Percentiles rank a stretch among this genome's conserved stretches.
Evolutionary conservation across 2,329 filamentous ascomycete species (phyloP).

Genomic region (Monilinia fructicola): DNA sequence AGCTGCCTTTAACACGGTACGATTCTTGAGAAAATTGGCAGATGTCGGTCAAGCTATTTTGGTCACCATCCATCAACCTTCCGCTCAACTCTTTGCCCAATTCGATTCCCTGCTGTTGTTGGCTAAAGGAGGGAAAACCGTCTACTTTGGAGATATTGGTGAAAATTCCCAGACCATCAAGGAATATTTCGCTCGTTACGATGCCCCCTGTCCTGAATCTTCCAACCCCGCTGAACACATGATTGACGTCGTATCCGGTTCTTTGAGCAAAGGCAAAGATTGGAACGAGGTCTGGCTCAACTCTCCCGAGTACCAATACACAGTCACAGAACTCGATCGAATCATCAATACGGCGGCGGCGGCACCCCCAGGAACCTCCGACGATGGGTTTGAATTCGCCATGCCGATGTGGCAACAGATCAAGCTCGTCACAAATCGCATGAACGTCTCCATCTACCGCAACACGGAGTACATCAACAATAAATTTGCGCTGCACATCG

Average conservation of each 20-base stretch:
- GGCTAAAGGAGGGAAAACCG: slow-evolving; percentile 62
- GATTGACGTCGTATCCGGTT: slow-evolving; percentile 48
- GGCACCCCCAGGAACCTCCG: slow-evolving; percentile 39
- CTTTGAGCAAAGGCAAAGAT: slow-evolving; percentile 55
- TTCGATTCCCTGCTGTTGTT: slow-evolving; percentile 65
- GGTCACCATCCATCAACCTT: slow-evolving; percentile 57
- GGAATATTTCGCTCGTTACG: slow-evolving; percentile 58
- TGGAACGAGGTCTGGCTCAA: slow-evolving; percentile 69
- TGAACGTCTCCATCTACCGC: slow-evolving; percentile 56
- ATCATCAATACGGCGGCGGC: slow-evolving; percentile 52
- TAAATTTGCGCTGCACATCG: slow-evolving; percentile 53
- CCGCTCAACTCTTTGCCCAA: slow-evolving; percentile 52
- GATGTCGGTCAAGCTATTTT: slow-evolving; percentile 54
- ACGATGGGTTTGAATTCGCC: slow-evolving; percentile 51
- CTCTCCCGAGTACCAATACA: slow-evolving; percentile 54
- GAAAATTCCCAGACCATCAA: slow-evolving; percentile 56
- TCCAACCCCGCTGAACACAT: slow-evolving; percentile 49
- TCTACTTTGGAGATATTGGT: slow-evolving; percentile 69
- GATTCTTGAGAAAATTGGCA: slow-evolving; percentile 62
- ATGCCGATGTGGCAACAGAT: slow-evolving; percentile 51
- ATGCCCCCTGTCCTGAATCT: slow-evolving; percentile 45
- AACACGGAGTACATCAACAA: slow-evolving; percentile 59
- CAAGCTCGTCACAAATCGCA: slow-evolving; percentile 35
- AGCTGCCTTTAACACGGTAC: slow-evolving; percentile 62
- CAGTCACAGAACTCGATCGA: slow-evolving; percentile 58